These are phyloP conservation scores for Thelonectria rubi DNA, from an alignment of 2,329 filamentous ascomycete species.

Conservation along the genomic window DNA sequence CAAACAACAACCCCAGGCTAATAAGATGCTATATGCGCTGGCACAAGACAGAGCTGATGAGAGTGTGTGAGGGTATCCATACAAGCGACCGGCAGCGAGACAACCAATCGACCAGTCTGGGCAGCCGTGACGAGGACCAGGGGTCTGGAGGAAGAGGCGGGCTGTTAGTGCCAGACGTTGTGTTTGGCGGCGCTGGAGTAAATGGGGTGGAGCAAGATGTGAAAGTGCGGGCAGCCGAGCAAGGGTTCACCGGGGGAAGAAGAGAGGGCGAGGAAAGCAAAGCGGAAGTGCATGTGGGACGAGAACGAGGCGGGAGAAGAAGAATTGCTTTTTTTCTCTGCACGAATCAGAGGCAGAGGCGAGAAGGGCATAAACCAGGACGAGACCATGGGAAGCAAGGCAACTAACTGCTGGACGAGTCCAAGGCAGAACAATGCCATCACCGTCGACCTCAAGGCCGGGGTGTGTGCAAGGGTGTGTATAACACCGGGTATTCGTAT, in stretches of 20 bases:
- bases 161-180: slow-evolving; percentile 22
- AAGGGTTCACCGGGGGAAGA: slow-evolving; percentile 21
- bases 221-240: slow-evolving; percentile 29
- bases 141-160: slow-evolving; percentile 23
- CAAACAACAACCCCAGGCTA: slow-evolving; percentile 31
- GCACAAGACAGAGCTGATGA: slow-evolving; percentile 26
- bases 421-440: slow-evolving; percentile 19
- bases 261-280: slow-evolving; percentile 1
- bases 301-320: slow-evolving; percentile 12
- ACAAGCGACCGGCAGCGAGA: slow-evolving; percentile 25
- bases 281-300: slow-evolving; percentile 13
- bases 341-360: background rate
- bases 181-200: slow-evolving; percentile 34
- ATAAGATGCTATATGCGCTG: slow-evolving; percentile 38
- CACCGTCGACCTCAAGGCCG: background rate
- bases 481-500: too few species aligned
- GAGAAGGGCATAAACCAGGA: background rate
- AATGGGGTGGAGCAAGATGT: slow-evolving; percentile 25
- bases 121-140: slow-evolving; percentile 31
- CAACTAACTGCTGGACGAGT: slow-evolving; percentile 19
- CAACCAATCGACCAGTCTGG: slow-evolving; percentile 20
- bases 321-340: background rate
- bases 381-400: background rate
- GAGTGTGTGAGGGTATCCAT: slow-evolving; percentile 32
- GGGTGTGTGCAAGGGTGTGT: slow-evolving; percentile 10